Conservation (phyloP, 768 basidiomycete genomes). For the Mycena vitilis region DNA sequence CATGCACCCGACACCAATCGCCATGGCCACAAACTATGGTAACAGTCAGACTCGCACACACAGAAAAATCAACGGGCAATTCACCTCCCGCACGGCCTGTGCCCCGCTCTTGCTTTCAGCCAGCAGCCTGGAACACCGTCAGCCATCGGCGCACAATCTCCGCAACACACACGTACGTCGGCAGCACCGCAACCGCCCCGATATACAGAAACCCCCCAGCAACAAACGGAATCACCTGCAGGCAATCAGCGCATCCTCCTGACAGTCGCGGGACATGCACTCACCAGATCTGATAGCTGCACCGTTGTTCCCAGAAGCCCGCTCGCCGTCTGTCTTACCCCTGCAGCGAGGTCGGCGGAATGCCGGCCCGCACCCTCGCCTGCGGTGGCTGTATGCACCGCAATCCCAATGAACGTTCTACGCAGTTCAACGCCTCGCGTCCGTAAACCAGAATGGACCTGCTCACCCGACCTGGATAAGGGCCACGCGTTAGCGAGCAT, state of each 20-base stretch:
- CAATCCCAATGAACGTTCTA: slow-evolving; percentile 91
- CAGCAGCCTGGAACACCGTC: slow-evolving; percentile 65
- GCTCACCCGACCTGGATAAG: slow-evolving; percentile 35
- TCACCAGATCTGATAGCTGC: slow-evolving; percentile 82
- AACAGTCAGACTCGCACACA: slow-evolving; percentile 34
- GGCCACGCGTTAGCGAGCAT: slow-evolving; percentile 26
- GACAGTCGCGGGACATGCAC: slow-evolving; percentile 43
- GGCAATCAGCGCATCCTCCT: slow-evolving; percentile 20
- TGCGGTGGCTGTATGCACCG: slow-evolving; percentile 80
- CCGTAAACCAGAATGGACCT: slow-evolving; percentile 34
- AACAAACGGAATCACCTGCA: slow-evolving; percentile 88
- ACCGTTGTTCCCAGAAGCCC: slow-evolving; percentile 90
- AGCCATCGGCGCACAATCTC: slow-evolving; percentile 1
- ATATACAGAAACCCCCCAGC: slow-evolving; percentile 95
- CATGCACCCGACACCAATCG: slow-evolving; percentile 92
- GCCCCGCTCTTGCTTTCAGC: slow-evolving; percentile 88
- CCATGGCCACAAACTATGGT: slow-evolving; percentile 88
- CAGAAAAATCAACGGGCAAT: slow-evolving; percentile 29
- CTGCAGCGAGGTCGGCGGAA: slow-evolving; percentile 76
- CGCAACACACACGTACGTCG: slow-evolving; percentile 70
- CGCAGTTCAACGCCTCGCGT: slow-evolving; percentile 32
- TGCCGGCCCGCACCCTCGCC: slow-evolving; percentile 51
- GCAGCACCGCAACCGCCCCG: slow-evolving; percentile 91
- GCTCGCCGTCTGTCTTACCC: slow-evolving; percentile 77
- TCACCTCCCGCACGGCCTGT: slow-evolving; percentile 92